phyloP scores from a whole-genome alignment of 306 rosid genomes.

The Prunus mongolica region DNA sequence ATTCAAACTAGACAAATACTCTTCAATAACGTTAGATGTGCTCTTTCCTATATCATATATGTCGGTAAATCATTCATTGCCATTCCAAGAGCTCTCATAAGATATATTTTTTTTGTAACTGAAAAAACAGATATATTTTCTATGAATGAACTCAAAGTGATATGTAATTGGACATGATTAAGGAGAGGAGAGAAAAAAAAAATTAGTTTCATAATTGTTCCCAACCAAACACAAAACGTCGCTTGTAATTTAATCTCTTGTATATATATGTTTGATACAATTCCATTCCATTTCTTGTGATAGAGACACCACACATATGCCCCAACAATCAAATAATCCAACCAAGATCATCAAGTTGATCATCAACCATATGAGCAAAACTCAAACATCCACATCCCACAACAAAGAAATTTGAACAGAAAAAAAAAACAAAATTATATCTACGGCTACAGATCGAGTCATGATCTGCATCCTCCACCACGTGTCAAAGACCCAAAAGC shows the following conservation, averaged over 20 bases:
- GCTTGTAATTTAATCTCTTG: not conserved
- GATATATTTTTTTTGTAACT: not conserved
- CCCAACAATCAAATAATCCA: slow-evolving; percentile 8
- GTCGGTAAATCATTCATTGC: not conserved
- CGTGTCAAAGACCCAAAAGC: slow-evolving; percentile 55
- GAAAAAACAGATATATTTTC: not conserved
- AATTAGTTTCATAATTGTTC: not conserved
- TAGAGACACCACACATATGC: not conserved
- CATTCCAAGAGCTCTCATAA: not conserved
- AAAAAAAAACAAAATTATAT: not conserved
- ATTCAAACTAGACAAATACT: not conserved
- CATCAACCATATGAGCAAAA: not conserved
- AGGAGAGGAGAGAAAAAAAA: not conserved
- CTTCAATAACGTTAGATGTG: not conserved
- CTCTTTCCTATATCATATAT: not conserved
- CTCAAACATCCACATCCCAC: not conserved
- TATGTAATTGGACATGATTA: not conserved
- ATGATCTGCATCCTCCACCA: slow-evolving; percentile 37
- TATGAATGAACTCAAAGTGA: not conserved
- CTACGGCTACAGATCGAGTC: slow-evolving; percentile 6
- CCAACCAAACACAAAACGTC: not conserved
- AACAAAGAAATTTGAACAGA: not conserved
- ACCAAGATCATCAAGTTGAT: slow-evolving; percentile 5
- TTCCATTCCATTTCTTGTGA: not conserved
- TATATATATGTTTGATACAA: not conserved